Conservation (phyloP, 352 stramenopile genomes). For the Pythium chondricola region DNA sequence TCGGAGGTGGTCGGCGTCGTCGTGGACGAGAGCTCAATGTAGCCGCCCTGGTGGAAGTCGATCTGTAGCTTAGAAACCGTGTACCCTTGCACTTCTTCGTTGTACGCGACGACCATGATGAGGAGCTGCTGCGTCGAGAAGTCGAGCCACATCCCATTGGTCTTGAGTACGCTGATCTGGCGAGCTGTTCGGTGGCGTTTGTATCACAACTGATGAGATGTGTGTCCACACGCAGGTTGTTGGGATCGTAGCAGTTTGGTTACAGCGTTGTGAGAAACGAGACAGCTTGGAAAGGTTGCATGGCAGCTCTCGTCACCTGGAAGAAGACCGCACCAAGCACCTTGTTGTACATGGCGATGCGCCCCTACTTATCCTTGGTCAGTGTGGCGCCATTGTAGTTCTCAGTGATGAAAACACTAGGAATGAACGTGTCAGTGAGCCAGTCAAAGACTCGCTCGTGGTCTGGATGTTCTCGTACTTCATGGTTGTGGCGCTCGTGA, state of each 20-base stretch:
- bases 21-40: slow-evolving; percentile 13
- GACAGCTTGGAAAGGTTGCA: slow-evolving; percentile 9
- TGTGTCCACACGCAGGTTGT: slow-evolving; percentile 1
- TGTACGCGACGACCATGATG: slow-evolving; percentile 32
- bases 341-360: slow-evolving; percentile 27
- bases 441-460: slow-evolving; percentile 29
- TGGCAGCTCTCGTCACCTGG: slow-evolving; percentile 5
- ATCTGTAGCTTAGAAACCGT: slow-evolving; percentile 22
- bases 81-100: slow-evolving; percentile 28
- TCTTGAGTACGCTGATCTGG: slow-evolving; percentile 15
- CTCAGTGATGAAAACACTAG: slow-evolving; percentile 25
- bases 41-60: slow-evolving; percentile 23
- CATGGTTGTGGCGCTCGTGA: slow-evolving; percentile 26
- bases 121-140: slow-evolving; percentile 22
- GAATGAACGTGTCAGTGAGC: slow-evolving; percentile 29
- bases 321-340: slow-evolving; percentile 27
- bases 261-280: slow-evolving; percentile 23
- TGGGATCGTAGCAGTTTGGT: slow-evolving; percentile 24
- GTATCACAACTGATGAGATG: slow-evolving; percentile 26
- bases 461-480: slow-evolving; percentile 27
- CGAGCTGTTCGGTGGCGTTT: slow-evolving; percentile 9
- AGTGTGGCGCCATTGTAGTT: slow-evolving; percentile 30
- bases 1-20: slow-evolving; percentile 20
- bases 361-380: slow-evolving; percentile 20
- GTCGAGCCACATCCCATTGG: slow-evolving; percentile 21